Conservation (phyloP, 192 early-diverging fungal species). For the Coemansia furcata region DNA sequence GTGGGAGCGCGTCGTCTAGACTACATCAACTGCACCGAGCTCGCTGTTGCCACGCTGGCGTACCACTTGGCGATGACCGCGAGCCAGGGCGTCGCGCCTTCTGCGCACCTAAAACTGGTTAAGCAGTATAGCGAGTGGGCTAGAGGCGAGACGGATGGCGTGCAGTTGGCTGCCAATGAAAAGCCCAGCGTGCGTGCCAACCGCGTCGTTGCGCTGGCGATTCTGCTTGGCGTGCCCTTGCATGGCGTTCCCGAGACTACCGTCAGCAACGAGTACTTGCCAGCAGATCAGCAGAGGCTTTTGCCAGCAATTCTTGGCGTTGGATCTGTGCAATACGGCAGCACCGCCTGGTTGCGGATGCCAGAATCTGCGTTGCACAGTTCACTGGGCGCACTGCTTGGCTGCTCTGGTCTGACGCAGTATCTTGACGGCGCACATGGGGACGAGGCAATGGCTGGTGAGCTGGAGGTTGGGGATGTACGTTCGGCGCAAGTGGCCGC, state of each 20-base stretch:
- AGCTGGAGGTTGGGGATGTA: slow-evolving; percentile 18
- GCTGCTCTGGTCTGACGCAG: slow-evolving; percentile 23
- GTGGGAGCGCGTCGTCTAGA: background rate
- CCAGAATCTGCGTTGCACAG: slow-evolving; percentile 14
- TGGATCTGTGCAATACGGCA: slow-evolving; percentile 34
- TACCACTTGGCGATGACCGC: slow-evolving; percentile 32
- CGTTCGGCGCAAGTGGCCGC: slow-evolving; percentile 26
- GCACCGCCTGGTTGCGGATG: slow-evolving; percentile 32
- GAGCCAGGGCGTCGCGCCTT: slow-evolving; percentile 8
- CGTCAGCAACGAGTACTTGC: slow-evolving; percentile 29
- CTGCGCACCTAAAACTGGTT: slow-evolving; percentile 16
- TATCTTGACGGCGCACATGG: background rate
- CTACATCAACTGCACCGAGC: slow-evolving; percentile 10
- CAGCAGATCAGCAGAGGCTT: slow-evolving; percentile 17
- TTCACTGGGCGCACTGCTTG: slow-evolving; percentile 16
- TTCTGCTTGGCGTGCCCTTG: slow-evolving; percentile 37
- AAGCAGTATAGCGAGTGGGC: slow-evolving; percentile 13
- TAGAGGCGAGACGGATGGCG: slow-evolving; percentile 2
- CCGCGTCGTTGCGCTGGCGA: slow-evolving; percentile 21
- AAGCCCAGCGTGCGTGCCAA: slow-evolving; percentile 18
- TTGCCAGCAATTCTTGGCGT: slow-evolving; percentile 24
- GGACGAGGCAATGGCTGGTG: background rate
- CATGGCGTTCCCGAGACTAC: slow-evolving; percentile 43
- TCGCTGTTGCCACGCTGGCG: slow-evolving; percentile 23
- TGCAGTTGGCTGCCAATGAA: slow-evolving; percentile 17